phyloP scores from a whole-genome alignment of 495 filamentous ascomycete genomes.

The Massariosphaeria phaeospora region DNA sequence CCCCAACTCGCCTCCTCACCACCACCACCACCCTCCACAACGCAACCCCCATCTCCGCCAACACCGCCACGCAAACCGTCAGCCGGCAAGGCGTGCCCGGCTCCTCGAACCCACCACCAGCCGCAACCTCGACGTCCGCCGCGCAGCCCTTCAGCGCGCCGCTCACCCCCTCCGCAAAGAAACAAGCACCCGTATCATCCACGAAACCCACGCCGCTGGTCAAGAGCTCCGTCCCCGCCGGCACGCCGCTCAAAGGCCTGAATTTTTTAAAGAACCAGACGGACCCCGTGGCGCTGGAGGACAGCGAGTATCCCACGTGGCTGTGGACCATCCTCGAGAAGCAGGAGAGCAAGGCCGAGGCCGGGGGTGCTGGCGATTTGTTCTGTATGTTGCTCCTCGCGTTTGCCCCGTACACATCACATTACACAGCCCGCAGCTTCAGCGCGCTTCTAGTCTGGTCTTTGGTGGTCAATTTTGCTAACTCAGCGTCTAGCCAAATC shows the following conservation, averaged over 20 bases:
- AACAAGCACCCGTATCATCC: not conserved
- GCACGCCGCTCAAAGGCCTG: slow-evolving; percentile 70
- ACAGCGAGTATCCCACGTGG: slow-evolving; percentile 87
- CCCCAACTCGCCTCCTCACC: slow-evolving; percentile 13
- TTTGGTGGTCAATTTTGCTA: not conserved
- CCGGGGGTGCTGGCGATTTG: slow-evolving; percentile 54
- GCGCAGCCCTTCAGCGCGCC: slow-evolving; percentile 52
- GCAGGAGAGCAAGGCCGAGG: slow-evolving; percentile 36
- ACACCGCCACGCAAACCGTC: slow-evolving; percentile 15
- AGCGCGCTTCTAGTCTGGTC: not conserved
- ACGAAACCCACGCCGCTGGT: slow-evolving; percentile 36
- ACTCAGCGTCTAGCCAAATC: slow-evolving; percentile 60
- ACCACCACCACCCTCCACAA: slow-evolving; percentile 5
- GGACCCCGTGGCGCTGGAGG: slow-evolving; percentile 65
- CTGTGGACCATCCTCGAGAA: slow-evolving; percentile 70
- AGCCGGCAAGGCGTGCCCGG: slow-evolving; percentile 5
- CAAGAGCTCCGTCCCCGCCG: slow-evolving; percentile 52
- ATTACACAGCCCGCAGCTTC: not conserved
- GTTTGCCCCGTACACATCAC: not conserved
- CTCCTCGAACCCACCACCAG: slow-evolving; percentile 28
- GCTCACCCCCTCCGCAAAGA: slow-evolving; percentile 44
- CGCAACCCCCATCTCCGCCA: not conserved
- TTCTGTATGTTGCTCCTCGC: slow-evolving; percentile 59
- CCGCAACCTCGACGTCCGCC: slow-evolving; percentile 47
- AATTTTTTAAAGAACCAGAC: slow-evolving; percentile 84